A percentile compares a stretch with the other conserved stretches of the same genome.
Evolutionary conservation across 352 stramenopile genomes (phyloP).

Genomic region (Blastocystis sp.): DNA sequence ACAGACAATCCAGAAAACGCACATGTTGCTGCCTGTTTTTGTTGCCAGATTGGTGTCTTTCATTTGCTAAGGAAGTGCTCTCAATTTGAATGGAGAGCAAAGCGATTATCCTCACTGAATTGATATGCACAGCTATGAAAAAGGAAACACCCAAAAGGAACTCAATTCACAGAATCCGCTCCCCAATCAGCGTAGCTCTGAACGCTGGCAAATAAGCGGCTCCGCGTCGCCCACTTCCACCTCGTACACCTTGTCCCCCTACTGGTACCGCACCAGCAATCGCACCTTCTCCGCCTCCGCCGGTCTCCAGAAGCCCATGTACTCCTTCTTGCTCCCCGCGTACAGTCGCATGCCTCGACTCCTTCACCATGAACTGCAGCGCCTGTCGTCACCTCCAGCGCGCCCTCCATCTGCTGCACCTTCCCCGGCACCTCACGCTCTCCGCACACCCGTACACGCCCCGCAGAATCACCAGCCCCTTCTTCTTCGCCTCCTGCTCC

Average conservation of each 20-base stretch:
- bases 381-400: conserved; percentile 38
- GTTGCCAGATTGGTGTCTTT: background rate
- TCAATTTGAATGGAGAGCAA: too few species aligned
- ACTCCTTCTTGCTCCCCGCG: conserved; percentile 40
- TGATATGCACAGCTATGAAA: too few species aligned
- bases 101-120: too few species aligned
- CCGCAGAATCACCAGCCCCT: conserved; percentile 29
- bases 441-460: conserved; percentile 5
- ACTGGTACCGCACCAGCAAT: conserved; percentile 41
- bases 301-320: conserved; percentile 36
- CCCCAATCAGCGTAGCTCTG: conserved; percentile 12
- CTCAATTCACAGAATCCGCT: background rate
- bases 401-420: background rate
- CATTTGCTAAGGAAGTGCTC: too few species aligned
- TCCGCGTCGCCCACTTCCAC: conserved; percentile 37
- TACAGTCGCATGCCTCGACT: conserved; percentile 45
- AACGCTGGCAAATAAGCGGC: conserved; percentile 50
- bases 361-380: conserved; percentile 59
- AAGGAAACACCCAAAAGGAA: too few species aligned
- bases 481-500: background rate
- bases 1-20: conserved; percentile 52
- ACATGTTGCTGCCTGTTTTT: conserved; percentile 50
- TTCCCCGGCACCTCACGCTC: background rate
- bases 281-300: background rate
- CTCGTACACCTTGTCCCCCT: conserved; percentile 15